Percentiles rank a stretch among this genome's conserved stretches.
Conservation (phyloP, 306 rosid species). For the Ochetophila trinervis region DNA sequence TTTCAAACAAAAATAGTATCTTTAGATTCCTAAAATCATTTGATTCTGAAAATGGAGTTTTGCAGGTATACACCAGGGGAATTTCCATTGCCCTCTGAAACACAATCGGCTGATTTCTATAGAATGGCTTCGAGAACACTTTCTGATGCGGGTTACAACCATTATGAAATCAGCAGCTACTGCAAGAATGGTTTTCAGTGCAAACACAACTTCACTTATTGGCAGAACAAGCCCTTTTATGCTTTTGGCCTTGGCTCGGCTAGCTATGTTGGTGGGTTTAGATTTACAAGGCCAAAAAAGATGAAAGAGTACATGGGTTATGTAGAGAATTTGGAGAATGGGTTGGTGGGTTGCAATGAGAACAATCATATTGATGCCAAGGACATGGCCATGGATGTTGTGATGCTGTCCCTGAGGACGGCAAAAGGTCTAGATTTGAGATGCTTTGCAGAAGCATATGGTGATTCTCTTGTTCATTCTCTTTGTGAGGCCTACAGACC, state of each 20-base stretch:
- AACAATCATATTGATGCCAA: conserved; percentile 28
- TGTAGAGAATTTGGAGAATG: conserved; percentile 71
- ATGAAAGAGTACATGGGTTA: conserved; percentile 57
- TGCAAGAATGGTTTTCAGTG: conserved; percentile 74
- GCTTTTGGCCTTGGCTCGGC: conserved; percentile 90
- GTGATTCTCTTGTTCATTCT: conserved; percentile 44
- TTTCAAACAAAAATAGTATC: not conserved
- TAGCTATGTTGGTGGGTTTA: conserved; percentile 66
- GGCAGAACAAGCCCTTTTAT: conserved; percentile 88
- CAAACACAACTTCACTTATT: conserved; percentile 78
- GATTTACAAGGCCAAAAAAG: conserved; percentile 79
- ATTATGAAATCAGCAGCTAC: conserved; percentile 95
- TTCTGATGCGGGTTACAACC: conserved; percentile 52
- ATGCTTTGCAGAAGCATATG: conserved; percentile 53
- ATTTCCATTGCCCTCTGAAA: conserved; percentile 89
- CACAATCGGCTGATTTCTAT: conserved; percentile 70
- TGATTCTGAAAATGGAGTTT: conserved; percentile 27
- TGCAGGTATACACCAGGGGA: conserved; percentile 82
- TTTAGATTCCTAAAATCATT: conserved; percentile 15
- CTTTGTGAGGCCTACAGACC: conserved; percentile 62
- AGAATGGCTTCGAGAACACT: conserved; percentile 76
- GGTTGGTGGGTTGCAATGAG: conserved; percentile 38
- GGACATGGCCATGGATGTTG: conserved; percentile 72
- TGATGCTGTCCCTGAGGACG: conserved; percentile 89
- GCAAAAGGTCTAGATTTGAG: conserved; percentile 67